These are phyloP conservation scores for Malus hybrid DNA, from an alignment of 331 rosid species.

Conservation along the genomic window DNA sequence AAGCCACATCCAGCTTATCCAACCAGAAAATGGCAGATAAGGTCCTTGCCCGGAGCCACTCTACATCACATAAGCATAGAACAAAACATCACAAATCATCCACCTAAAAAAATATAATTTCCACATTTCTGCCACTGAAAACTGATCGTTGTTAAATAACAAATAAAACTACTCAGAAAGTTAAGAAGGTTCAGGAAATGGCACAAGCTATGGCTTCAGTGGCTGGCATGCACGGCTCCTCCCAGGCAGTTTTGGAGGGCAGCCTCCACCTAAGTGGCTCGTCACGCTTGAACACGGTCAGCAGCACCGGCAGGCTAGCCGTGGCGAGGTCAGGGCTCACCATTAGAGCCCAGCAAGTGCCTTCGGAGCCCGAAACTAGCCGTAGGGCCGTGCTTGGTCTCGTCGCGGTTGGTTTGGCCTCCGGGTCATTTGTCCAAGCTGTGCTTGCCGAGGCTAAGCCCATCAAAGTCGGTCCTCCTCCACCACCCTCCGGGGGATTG, in stretches of 20 bases:
- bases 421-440: slow-evolving; percentile 75
- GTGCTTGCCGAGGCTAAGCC: slow-evolving; percentile 81
- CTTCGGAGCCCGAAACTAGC: slow-evolving; percentile 49
- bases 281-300: slow-evolving; percentile 37
- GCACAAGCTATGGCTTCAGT: slow-evolving; percentile 88
- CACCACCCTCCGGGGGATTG: slow-evolving; percentile 88
- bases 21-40: slow-evolving; percentile 59
- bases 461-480: slow-evolving; percentile 83
- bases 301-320: slow-evolving; percentile 28
- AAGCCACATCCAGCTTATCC: slow-evolving; percentile 63
- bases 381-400: slow-evolving; percentile 71
- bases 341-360: slow-evolving; percentile 53
- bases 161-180: neutral
- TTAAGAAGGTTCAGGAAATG: slow-evolving; percentile 18
- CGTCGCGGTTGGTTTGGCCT: slow-evolving; percentile 72
- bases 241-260: slow-evolving; percentile 75
- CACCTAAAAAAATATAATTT: slow-evolving; percentile 26
- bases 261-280: slow-evolving; percentile 57
- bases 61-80: slow-evolving; percentile 45
- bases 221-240: slow-evolving; percentile 66
- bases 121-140: slow-evolving; percentile 13
- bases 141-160: neutral
- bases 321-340: slow-evolving; percentile 33
- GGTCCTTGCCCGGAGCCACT: slow-evolving; percentile 23
- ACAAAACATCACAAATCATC: slow-evolving; percentile 6